Conservation (phyloP, 805 yeast species). For the Ogataea saltuana region DNA sequence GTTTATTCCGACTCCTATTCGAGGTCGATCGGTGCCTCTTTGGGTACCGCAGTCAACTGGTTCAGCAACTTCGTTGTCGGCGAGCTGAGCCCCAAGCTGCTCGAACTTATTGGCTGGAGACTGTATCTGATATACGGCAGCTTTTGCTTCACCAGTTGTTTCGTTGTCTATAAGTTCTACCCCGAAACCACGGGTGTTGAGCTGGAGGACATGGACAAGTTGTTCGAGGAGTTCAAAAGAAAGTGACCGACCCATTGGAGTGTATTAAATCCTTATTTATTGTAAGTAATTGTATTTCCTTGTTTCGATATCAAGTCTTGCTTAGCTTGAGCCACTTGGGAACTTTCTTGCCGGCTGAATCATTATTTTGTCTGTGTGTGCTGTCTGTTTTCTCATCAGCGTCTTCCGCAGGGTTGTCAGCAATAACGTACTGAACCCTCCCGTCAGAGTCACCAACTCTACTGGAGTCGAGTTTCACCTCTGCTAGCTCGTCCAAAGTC, state of each 20-base stretch:
- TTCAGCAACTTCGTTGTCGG: slow-evolving; percentile 86
- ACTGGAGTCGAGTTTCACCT: slow-evolving; percentile 24
- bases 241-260: background rate
- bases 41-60: slow-evolving; percentile 90
- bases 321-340: slow-evolving; percentile 39
- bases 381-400: background rate
- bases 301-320: no score
- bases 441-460: slow-evolving; percentile 7
- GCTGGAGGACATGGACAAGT: slow-evolving; percentile 57
- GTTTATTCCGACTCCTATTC: slow-evolving; percentile 71
- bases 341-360: slow-evolving; percentile 14
- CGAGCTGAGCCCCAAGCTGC: slow-evolving; percentile 82
- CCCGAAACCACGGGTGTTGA: slow-evolving; percentile 57
- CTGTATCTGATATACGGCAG: slow-evolving; percentile 76
- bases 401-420: background rate
- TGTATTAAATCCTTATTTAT: background rate
- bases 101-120: slow-evolving; percentile 74
- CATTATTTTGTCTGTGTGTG: background rate
- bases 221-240: slow-evolving; percentile 35
- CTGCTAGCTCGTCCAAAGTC: slow-evolving; percentile 28
- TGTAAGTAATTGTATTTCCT: background rate
- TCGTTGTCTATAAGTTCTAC: slow-evolving; percentile 48
- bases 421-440: slow-evolving; percentile 7
- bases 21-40: slow-evolving; percentile 83
- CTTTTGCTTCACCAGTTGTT: slow-evolving; percentile 51